Percentiles rank a stretch among this genome's conserved stretches.
phyloP scores from a whole-genome alignment of 2,329 filamentous ascomycete species.

The Epichloe elymi region DNA sequence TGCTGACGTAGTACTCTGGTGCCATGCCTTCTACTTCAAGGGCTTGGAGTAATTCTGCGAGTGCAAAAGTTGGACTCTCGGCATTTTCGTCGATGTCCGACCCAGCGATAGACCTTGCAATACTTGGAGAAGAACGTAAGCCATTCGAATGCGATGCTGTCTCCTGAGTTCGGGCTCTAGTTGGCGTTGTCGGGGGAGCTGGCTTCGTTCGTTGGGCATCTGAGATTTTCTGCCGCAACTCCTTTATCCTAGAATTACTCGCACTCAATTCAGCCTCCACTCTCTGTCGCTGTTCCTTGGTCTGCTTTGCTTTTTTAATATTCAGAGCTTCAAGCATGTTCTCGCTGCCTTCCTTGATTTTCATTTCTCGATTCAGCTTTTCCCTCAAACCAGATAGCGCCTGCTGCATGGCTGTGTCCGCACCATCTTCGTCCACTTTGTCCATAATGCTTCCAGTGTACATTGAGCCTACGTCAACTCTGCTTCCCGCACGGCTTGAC shows the following conservation, averaged over 20 bases:
- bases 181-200: conserved; percentile 37
- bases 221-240: conserved; percentile 45
- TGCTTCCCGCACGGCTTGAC: conserved; percentile 22
- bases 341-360: conserved; percentile 95
- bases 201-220: conserved; percentile 42
- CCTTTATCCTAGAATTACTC: conserved; percentile 61
- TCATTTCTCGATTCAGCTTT: conserved; percentile 84
- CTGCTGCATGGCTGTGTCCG: conserved; percentile 49
- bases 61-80: conserved; percentile 83
- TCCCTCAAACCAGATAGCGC: conserved; percentile 66
- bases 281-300: conserved; percentile 66
- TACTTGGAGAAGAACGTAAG: conserved; percentile 44
- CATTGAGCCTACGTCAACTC: conserved; percentile 21
- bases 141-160: conserved; percentile 30
- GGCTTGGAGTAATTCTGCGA: conserved; percentile 81
- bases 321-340: conserved; percentile 94
- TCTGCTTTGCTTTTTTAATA: conserved; percentile 89
- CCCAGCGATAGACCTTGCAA: conserved; percentile 39
- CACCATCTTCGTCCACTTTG: conserved; percentile 50
- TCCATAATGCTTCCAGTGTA: conserved; percentile 33
- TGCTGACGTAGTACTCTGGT: conserved; percentile 88
- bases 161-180: conserved; percentile 36
- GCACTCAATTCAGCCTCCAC: conserved; percentile 84
- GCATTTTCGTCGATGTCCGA: conserved; percentile 54
- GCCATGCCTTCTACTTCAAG: conserved; percentile 78